phyloP scores from a whole-genome alignment of 176 grass and related monocot species.

The Oryza nivara region DNA sequence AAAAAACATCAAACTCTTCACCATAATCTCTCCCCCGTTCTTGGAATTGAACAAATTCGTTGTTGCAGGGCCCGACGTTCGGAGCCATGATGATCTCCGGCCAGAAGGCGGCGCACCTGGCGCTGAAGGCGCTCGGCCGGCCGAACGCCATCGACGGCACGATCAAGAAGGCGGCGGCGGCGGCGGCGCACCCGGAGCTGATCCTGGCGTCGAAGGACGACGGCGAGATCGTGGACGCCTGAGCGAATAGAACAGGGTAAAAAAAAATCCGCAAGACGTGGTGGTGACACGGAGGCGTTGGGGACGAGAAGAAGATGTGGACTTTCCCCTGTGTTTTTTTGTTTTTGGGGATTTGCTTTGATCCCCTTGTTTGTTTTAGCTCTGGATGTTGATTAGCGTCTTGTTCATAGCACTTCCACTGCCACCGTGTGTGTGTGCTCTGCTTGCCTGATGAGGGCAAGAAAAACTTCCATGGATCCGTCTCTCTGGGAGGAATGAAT shows the following conservation, averaged over 20 bases:
- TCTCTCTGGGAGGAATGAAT: constrained; percentile 1
- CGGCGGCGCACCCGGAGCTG: constrained; percentile 53
- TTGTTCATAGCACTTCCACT: constrained; percentile 20
- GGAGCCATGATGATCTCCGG: constrained; percentile 99
- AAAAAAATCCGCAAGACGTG: background rate
- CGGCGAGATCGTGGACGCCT: constrained; percentile 69
- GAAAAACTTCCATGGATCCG: background rate
- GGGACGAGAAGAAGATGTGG: background rate
- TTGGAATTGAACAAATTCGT: background rate
- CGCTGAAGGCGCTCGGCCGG: constrained; percentile 82
- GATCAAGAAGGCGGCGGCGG: constrained; percentile 23
- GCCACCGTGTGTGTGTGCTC: background rate
- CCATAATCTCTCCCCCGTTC: background rate
- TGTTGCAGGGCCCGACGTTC: constrained; percentile 87
- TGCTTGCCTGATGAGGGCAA: background rate
- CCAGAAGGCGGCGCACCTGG: constrained; percentile 97
- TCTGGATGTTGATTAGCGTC: constrained; percentile 13
- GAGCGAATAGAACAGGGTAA: background rate
- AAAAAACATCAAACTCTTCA: background rate
- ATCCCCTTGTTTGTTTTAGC: constrained; percentile 2
- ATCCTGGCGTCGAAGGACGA: constrained; percentile 66
- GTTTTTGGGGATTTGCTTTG: background rate
- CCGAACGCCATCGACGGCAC: constrained; percentile 89
- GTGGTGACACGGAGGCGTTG: background rate
- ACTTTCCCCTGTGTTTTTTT: background rate